These are phyloP conservation scores for Leccinum aurantiacum DNA, from an alignment of 768 basidiomycete species.

Conservation along the genomic window DNA sequence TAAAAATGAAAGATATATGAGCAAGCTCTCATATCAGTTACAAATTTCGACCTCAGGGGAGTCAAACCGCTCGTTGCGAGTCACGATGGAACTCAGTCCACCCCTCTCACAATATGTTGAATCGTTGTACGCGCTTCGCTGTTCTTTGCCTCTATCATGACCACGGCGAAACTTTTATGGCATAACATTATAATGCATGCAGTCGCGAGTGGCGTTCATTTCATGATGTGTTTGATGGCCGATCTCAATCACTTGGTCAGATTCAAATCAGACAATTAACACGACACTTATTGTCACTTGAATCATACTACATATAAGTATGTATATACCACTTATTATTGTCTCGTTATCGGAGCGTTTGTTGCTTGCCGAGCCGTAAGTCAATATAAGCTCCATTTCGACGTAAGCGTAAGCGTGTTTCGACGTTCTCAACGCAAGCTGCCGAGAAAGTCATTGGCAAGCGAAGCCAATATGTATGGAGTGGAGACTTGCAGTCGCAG, in stretches of 20 bases:
- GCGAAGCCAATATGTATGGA: too few relatives aligned
- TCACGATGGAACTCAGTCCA: not conserved
- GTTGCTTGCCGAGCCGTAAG: too few relatives aligned
- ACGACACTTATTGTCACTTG: too few relatives aligned
- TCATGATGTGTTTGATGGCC: not conserved
- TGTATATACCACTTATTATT: too few relatives aligned
- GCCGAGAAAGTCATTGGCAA: too few relatives aligned
- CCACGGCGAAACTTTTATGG: not conserved
- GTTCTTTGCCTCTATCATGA: not conserved
- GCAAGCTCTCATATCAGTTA: not conserved
- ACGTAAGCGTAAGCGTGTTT: too few relatives aligned
- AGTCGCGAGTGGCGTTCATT: not conserved
- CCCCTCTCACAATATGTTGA: not conserved
- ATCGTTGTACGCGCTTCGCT: not conserved
- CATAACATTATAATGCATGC: not conserved
- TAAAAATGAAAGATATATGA: not conserved
- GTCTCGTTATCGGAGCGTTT: too few relatives aligned
- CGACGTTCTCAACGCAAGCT: too few relatives aligned
- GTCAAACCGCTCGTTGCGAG: not conserved
- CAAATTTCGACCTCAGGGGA: not conserved
- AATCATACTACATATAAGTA: too few relatives aligned
- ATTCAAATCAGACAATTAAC: not conserved
- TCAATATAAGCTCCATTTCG: too few relatives aligned
- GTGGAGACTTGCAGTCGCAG: too few relatives aligned
- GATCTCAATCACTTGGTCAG: not conserved